Base-by-base conservation (phyloP, 345 rosid genomes). In the Ailanthus altissimus region DNA sequence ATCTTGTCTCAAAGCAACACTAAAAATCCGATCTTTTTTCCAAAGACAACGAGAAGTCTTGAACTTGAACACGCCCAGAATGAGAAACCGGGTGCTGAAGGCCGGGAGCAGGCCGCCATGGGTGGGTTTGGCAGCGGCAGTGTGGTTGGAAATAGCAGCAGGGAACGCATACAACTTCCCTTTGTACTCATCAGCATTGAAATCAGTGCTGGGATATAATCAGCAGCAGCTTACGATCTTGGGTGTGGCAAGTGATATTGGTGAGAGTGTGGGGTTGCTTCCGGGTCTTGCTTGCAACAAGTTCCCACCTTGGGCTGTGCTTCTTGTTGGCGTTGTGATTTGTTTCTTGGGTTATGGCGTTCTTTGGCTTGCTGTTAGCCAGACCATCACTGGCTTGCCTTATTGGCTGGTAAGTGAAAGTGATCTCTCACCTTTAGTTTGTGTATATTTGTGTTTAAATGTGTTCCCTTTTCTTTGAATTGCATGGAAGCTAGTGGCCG, bases 101-200 rank as follows among this genome's bases (percentile, higher is more conserved):
- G 84, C 85, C 2, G 98, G 98, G 51, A 96, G 92, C 76, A 85
- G 97, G 76, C 98, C 99, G 12, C 99, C 99, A 2, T 96, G 99
- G 99, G 93, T 94, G 61, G 97, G 98, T 0, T 85, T 94, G 26
- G 97, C 95, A 0, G 98, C 99, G 0, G 99, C 99, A 8, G 87
- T 90, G 0, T 94, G 99, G 98, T 91, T 97, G 40, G 84, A 91
- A 80, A 73, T 91, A 56, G 81, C 93, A 0, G 93, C 97, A 0
- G 99, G 95, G 57, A 92, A 78, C 80, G 68, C 75, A 42, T 81
- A 84, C 81, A 96, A 87, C 82, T 96, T 96, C 86, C 94, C 98
- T 4, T 92, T 96, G 16, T 96, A 87, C 81, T 92, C 98, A 5
- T 60, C 91, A 6, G 83, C 93, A 1, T 79, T 96, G 36, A 96